phyloP scores from a whole-genome alignment of 2,329 filamentous ascomycete genomes.

The Metarhizium humberi region DNA sequence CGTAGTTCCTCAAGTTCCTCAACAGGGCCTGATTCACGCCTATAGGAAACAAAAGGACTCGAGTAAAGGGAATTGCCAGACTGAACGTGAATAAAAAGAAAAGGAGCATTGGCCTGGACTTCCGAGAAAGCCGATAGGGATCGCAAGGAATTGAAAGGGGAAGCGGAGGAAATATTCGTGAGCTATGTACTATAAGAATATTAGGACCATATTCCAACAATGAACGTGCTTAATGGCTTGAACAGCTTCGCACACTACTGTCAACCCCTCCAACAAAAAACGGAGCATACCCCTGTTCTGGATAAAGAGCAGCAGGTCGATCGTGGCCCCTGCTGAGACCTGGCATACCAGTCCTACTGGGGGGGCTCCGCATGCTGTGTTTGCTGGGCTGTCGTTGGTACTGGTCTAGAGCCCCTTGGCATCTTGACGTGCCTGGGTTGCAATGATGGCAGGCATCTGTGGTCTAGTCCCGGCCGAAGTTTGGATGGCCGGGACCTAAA shows the following conservation, averaged over 20 bases:
- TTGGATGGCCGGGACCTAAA: neutral
- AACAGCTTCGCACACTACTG: neutral
- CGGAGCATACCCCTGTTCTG: neutral
- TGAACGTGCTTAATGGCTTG: neutral
- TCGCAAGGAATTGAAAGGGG: neutral
- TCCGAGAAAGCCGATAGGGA: neutral
- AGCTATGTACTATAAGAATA: neutral
- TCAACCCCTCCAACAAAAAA: neutral
- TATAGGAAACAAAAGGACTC: neutral
- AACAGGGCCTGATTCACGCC: no score
- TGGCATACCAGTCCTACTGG: neutral
- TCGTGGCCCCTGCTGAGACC: neutral
- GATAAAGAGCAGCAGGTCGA: neutral
- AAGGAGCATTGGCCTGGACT: neutral
- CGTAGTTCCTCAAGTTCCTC: no score
- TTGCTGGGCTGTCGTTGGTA: no score
- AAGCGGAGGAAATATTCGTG: neutral
- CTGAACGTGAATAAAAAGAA: neutral
- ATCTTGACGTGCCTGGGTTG: conserved; percentile 3
- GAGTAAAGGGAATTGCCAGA: neutral
- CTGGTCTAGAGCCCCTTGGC: neutral
- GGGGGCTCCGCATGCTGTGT: conserved; percentile 1
- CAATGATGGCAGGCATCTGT: neutral
- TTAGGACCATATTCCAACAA: conserved; percentile 1
- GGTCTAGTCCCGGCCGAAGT: neutral